phyloP scores from a whole-genome alignment of 2,329 filamentous ascomycete species.

The Diaporthe amygdali region DNA sequence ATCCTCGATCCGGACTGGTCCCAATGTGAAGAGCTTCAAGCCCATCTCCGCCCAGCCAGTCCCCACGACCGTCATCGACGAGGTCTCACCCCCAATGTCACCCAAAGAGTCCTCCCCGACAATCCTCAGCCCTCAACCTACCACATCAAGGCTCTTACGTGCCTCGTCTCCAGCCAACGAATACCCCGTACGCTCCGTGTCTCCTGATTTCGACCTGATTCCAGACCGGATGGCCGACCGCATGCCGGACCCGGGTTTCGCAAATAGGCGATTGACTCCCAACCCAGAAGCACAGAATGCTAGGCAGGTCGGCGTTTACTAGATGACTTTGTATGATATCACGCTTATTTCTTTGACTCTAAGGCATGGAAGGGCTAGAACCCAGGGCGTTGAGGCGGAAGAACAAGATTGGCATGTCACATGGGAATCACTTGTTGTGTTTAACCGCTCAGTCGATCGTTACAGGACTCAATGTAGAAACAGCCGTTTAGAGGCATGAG shows the following conservation, averaged over 20 bases:
- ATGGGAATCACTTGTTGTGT: background rate
- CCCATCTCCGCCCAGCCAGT: slow-evolving; percentile 28
- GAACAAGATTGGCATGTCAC: background rate
- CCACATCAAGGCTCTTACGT: slow-evolving; percentile 59
- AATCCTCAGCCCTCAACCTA: slow-evolving; percentile 59
- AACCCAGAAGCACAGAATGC: slow-evolving; percentile 50
- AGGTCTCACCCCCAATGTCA: slow-evolving; percentile 33
- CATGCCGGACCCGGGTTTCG: slow-evolving; percentile 53
- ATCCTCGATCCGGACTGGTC: slow-evolving; percentile 59
- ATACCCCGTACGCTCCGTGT: slow-evolving; percentile 59
- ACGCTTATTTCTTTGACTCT: background rate
- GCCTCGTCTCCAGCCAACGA: slow-evolving; percentile 57
- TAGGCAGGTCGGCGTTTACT: slow-evolving; percentile 22
- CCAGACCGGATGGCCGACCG: slow-evolving; percentile 67
- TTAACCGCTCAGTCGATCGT: background rate
- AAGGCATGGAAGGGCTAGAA: background rate
- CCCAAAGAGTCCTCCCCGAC: slow-evolving; percentile 43
- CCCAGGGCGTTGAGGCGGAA: background rate
- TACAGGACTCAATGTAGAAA: background rate
- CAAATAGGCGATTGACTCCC: slow-evolving; percentile 49
- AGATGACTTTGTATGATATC: background rate
- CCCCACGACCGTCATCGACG: slow-evolving; percentile 45
- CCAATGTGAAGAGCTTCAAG: slow-evolving; percentile 29
- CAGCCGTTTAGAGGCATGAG: background rate
- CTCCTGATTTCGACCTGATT: slow-evolving; percentile 64